These are phyloP conservation scores for Neonectria coccinea DNA, from an alignment of 2,329 filamentous ascomycete genomes.

Conservation along the genomic window DNA sequence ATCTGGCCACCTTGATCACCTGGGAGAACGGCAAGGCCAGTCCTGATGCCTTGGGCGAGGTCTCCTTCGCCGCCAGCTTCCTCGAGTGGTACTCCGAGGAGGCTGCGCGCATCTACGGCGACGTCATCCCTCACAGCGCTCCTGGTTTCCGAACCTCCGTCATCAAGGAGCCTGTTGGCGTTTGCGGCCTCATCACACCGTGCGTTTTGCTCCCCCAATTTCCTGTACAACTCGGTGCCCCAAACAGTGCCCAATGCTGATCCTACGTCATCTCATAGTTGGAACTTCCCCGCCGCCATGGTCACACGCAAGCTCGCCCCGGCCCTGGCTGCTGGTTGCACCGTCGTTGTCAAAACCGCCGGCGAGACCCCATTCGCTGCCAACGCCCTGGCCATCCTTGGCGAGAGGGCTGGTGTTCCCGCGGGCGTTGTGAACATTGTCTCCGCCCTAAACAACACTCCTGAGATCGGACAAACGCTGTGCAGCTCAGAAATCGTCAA, in stretches of 20 bases:
- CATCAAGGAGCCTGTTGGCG: constrained; percentile 30
- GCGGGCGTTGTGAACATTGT: constrained; percentile 66
- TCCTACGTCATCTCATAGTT: constrained; percentile 65
- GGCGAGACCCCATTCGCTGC: constrained; percentile 80
- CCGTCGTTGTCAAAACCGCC: constrained; percentile 77
- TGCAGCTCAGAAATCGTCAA: constrained; percentile 73
- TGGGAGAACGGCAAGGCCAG: constrained; percentile 77
- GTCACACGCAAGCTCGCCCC: constrained; percentile 59
- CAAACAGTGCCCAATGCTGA: not conserved
- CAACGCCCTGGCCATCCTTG: constrained; percentile 75
- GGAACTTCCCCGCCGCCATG: constrained; percentile 73
- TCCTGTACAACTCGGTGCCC: not conserved
- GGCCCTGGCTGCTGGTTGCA: constrained; percentile 77
- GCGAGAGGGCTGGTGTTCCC: constrained; percentile 77
- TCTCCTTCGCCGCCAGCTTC: constrained; percentile 66
- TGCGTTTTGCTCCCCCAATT: not conserved
- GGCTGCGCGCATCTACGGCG: constrained; percentile 67
- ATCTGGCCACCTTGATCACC: constrained; percentile 73
- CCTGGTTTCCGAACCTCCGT: constrained; percentile 61
- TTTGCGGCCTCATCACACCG: constrained; percentile 63
- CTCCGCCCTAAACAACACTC: constrained; percentile 73
- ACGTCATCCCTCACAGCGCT: constrained; percentile 67
- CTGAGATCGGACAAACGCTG: constrained; percentile 71
- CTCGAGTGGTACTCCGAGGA: constrained; percentile 72
- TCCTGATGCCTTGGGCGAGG: constrained; percentile 67